A percentile compares a stretch with the other conserved stretches of the same genome.
phyloP scores from a whole-genome alignment of 176 grass and related monocot genomes.

The Eleusine coracana region DNA sequence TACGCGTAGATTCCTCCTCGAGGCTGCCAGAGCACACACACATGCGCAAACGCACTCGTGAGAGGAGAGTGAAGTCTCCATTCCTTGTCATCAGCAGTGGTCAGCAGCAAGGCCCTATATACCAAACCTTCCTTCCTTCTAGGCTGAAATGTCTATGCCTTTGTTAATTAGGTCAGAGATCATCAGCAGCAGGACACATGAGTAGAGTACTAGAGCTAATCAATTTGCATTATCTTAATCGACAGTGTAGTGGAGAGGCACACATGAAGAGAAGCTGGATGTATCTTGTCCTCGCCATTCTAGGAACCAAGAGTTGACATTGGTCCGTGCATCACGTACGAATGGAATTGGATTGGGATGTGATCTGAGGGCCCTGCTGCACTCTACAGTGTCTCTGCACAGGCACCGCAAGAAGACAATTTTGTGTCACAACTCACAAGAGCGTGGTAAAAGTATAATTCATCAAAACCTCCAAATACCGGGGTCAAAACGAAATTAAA shows the following conservation, averaged over 20 bases:
- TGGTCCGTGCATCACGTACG: constrained; percentile 29
- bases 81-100: constrained; percentile 20
- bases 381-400: neutral
- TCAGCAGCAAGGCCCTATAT: constrained; percentile 5
- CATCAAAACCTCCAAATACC: too few species aligned
- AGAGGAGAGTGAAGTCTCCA: constrained; percentile 31
- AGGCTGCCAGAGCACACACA: constrained; percentile 29
- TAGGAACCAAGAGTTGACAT: constrained; percentile 50
- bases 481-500: too few species aligned
- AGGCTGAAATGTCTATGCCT: constrained; percentile 45
- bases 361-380: neutral
- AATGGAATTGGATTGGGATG: neutral
- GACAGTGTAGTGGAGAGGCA: neutral
- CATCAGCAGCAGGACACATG: neutral
- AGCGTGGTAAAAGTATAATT: too few species aligned
- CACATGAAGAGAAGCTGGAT: constrained; percentile 18
- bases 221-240: constrained; percentile 23
- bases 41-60: constrained; percentile 19
- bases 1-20: constrained; percentile 44
- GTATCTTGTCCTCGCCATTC: constrained; percentile 24
- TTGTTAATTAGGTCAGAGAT: constrained; percentile 13
- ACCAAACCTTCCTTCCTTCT: constrained; percentile 50
- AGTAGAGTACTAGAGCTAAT: constrained; percentile 28
- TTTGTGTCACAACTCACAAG: too few species aligned
- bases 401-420: neutral